phyloP scores from a whole-genome alignment of 2,329 filamentous ascomycete genomes.

The Cryphonectria radicalis region DNA sequence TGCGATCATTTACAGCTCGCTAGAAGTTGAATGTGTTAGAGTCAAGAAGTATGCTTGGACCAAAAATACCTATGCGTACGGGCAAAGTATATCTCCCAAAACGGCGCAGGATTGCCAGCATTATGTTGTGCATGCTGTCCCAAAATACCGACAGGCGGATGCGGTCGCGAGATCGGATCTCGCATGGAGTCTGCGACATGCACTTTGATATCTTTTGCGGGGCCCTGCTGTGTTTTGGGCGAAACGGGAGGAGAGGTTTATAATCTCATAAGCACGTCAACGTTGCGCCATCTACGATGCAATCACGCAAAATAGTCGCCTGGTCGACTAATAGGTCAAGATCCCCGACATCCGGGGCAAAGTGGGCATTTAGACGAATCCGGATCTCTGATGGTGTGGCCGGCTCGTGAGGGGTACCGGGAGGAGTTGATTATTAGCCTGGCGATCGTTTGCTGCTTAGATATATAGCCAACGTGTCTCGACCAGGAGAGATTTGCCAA shows the following conservation, averaged over 20 bases:
- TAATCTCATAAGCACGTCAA: constrained; percentile 21
- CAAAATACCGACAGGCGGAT: neutral
- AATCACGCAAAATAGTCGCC: constrained; percentile 16
- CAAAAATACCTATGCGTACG: neutral
- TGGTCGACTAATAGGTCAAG: constrained; percentile 19
- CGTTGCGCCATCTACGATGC: constrained; percentile 15
- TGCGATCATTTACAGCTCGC: neutral
- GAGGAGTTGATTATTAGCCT: neutral
- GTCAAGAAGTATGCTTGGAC: neutral
- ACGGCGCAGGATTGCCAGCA: neutral
- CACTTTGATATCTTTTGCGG: neutral
- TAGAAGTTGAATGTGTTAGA: neutral
- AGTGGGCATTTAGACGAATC: constrained; percentile 2
- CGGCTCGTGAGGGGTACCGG: constrained; percentile 12
- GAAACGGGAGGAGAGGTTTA: neutral
- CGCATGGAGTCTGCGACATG: neutral
- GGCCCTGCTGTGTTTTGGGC: neutral
- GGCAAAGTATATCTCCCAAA: neutral
- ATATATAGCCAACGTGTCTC: constrained; percentile 6
- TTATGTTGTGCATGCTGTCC: neutral
- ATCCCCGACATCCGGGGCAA: constrained; percentile 13
- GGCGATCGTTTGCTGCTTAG: constrained; percentile 6
- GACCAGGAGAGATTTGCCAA: neutral
- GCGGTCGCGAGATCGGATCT: neutral
- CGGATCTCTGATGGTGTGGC: constrained; percentile 8